Base-by-base conservation (phyloP, 1,284 basidiomycete species). In the Sphagnurus paluster region DNA sequence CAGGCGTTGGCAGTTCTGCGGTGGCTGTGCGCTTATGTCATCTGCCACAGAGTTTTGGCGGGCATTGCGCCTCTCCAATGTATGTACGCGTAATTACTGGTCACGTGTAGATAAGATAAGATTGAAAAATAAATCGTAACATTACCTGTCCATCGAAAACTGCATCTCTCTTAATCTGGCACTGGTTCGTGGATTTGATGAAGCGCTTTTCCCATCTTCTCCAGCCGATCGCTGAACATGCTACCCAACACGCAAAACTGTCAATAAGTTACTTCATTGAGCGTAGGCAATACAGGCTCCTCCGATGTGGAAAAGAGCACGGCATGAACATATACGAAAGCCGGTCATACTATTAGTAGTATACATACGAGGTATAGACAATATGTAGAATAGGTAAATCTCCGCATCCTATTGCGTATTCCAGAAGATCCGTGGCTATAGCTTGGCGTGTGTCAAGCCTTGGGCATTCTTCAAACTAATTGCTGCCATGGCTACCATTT, bases 211-310 rank as follows among this genome's bases (percentile, higher is more conserved):
- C 75, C 76, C 3, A 77, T 72, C 59, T 77, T 79, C 39, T 75
- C 73, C 75, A 79, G 14, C 76, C 75, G 1, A 79, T 49, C 9
- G 74, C 68, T 9, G 76, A 79, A 49, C 70, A 70, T 1, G 58
- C 61, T 1, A 78, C 67, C 1, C 75, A 9, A 72, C 74, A 21
- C 66, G 62, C 42, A 79, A 56, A 42, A 58, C 46, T n/a, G n/a
- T n/a, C n/a, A n/a, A 44, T 79, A 75, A 0, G 68, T 76, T 43
- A 62, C 56, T 6, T 66, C 53, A 46, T 79, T 72, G 36, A 65
- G 54, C 48, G 67, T 62, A 9, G 62, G 69, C 36, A 79, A 61
- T 3, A 70, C 38, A 53, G 77, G 77, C 46, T 78, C 77, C 53
- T 79, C 76, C 13, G 77, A 19, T 5, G 9, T 32, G 29, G 6